phyloP scores from a whole-genome alignment of 805 yeast species.

The Blastobotrys robertii region DNA sequence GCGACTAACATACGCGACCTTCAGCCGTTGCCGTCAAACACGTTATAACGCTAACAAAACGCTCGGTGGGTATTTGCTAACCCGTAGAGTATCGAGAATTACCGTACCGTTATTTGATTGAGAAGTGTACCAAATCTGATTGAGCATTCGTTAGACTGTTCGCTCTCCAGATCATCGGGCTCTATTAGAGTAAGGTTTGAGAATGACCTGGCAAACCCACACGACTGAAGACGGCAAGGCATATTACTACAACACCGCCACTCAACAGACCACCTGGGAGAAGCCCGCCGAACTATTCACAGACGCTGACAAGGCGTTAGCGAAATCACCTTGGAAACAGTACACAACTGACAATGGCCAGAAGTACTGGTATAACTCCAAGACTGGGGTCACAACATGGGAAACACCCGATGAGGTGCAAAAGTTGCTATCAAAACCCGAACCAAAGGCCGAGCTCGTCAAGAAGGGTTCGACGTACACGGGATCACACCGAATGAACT shows the following conservation, averaged over 20 bases:
- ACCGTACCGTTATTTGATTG: too few relatives aligned
- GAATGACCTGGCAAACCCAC: constrained; percentile 50
- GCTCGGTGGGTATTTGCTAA: too few relatives aligned
- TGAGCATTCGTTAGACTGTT: too few relatives aligned
- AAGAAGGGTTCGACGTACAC: too few relatives aligned
- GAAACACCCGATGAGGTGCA: constrained; percentile 52
- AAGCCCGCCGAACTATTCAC: constrained; percentile 49
- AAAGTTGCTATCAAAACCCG: constrained; percentile 10
- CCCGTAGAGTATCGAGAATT: too few relatives aligned
- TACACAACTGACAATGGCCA: constrained; percentile 46
- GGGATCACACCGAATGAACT: too few relatives aligned
- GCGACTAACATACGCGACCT: too few relatives aligned
- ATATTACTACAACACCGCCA: constrained; percentile 60
- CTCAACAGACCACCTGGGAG: constrained; percentile 73
- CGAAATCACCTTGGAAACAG: constrained; percentile 45
- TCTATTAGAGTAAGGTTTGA: neutral
- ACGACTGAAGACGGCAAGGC: constrained; percentile 54
- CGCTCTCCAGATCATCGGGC: neutral
- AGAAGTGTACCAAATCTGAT: too few relatives aligned
- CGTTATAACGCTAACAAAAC: too few relatives aligned
- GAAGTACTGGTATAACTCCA: constrained; percentile 58
- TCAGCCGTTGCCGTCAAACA: too few relatives aligned
- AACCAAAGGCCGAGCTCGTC: neutral
- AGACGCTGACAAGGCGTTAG: constrained; percentile 32
- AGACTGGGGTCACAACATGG: constrained; percentile 69